phyloP scores from a whole-genome alignment of 2,329 filamentous ascomycete species.

The Aaosphaeria arxii region DNA sequence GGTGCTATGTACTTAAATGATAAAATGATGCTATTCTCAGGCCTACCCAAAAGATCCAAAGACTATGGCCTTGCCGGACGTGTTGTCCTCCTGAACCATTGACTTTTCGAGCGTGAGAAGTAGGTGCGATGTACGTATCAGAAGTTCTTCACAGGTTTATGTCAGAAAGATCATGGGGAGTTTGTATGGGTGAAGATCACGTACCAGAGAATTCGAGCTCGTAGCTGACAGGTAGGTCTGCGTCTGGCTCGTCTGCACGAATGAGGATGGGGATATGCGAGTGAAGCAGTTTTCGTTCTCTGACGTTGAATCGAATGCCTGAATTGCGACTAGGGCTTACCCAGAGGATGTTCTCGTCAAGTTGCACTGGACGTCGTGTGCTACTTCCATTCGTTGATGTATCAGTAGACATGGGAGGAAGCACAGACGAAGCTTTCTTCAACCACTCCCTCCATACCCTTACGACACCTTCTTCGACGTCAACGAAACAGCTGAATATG shows the following conservation, averaged over 20 bases:
- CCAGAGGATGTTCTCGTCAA: conserved; percentile 59
- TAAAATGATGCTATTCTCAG: neutral
- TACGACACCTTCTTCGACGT: conserved; percentile 65
- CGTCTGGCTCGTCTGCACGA: conserved; percentile 57
- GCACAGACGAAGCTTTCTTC: conserved; percentile 38
- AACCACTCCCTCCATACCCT: conserved; percentile 75
- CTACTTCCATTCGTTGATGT: conserved; percentile 20
- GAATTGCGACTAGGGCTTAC: conserved; percentile 61
- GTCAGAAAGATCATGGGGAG: neutral
- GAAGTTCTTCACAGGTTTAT: conserved; percentile 19
- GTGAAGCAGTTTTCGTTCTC: conserved; percentile 46
- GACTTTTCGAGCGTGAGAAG: conserved; percentile 60
- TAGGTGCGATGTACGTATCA: conserved; percentile 31
- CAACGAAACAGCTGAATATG: conserved; percentile 62
- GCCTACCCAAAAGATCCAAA: conserved; percentile 54
- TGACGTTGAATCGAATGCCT: conserved; percentile 66
- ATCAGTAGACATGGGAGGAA: conserved; percentile 9
- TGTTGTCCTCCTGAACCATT: conserved; percentile 56
- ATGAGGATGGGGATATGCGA: conserved; percentile 54
- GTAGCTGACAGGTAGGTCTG: conserved; percentile 68
- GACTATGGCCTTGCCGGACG: conserved; percentile 65
- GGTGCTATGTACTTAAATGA: too few relatives aligned
- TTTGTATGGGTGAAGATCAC: conserved; percentile 11
- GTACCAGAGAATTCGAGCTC: conserved; percentile 70
- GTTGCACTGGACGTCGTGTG: conserved; percentile 4